Evolutionary conservation across 1,284 basidiomycete species (phyloP), one percentile per base, ranked within the genome.

Genomic region (Malassezia vespertilionis): DNA sequence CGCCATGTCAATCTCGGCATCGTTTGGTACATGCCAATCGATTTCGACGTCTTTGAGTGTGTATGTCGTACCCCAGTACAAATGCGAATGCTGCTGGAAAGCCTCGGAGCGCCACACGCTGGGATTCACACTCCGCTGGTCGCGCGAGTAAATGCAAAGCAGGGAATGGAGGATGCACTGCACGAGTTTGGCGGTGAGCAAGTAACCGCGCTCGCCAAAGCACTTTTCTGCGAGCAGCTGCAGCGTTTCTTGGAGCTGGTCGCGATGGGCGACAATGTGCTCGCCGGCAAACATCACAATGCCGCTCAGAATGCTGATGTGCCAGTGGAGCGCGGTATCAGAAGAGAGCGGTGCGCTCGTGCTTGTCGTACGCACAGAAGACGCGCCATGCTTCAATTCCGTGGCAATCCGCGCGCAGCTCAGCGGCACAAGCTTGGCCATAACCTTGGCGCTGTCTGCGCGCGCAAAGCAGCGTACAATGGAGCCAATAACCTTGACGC

Each of bases 321-420:
- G 89, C 87, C 90, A 96, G 71, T 95, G 89, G 42, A 97, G 75
- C 1, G 86, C 83, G 2, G 87, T 89, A 63, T 97, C 91, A 5
- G 85, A 85, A 4, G 86, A 80, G 2, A 86, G 77, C 0, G 86
- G 83, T 15, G 83, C 80, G 5, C 80, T 81, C 0, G 87, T 89
- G 2, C 82, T 82, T 2, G 89, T 96, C 7, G 87, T 95, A 23
- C 87, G 77, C 27, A 82, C 77, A 49, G 84, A 86, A n/a, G 87
- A 90, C 0, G 93, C 90, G 1, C 93, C 93, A 53, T 87, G 80
- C 55, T 80, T 83, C 37, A 97, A 73, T 70, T 97, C 91, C 39
- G 82, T 78, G 52, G 82, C 79, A 46, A 96, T 88, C 61, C 86
- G 82, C n/a, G 75, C 73, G 17, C 79, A 75, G 67, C 86, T 91